Evolutionary conservation across 2,329 filamentous ascomycete genomes (phyloP), one percentile per base, ranked within the genome.

Genomic region (Mycosphaerella sp.): DNA sequence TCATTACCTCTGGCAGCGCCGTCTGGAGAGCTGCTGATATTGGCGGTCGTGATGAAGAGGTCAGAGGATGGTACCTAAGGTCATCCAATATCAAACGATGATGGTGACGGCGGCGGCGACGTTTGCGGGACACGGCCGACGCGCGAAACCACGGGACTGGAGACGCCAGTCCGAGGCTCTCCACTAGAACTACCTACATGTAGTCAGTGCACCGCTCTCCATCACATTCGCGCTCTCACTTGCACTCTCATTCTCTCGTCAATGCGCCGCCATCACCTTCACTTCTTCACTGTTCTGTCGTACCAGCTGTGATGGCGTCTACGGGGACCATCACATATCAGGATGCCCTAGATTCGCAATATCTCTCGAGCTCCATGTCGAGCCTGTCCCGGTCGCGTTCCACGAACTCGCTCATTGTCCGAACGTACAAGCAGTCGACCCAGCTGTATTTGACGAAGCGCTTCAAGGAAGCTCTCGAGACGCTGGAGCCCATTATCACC

Each of bases 381-480:
- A 86, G 83, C 51, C 75, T 88, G 43, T 79, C 81, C 25, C 81
- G 81, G 44, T 79, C 84, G 44, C 82, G 84, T 47, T 80, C 82
- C 48, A 77, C 78, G 34, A 77, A 83, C 40, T 84, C 81, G 43
- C 81, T 87, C 64, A 86, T 95, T 64, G 93, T 91, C 60, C 93
- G 93, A 71, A 86, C 86, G 27, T 97, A 97, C 73, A 88, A 91
- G 59, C 89, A 95, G 73, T 87, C 93, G 28, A 94, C 89, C 6
- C 90, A 93, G 58, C 80, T 97, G 18, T 98, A 95, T 72, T 79
- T 98, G 54, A 98, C 93, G 69, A 89, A 93, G 69, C 87, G 91
- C 42, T 76, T 97, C 48, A 87, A 89, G 60, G 93, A 98, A 71
- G 87, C 91, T 0, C 77, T 96, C 27, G 87, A 88, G 17, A 89